Conservation (phyloP, 2,329 filamentous ascomycete genomes). For the Cucurbitaria berberidis region DNA sequence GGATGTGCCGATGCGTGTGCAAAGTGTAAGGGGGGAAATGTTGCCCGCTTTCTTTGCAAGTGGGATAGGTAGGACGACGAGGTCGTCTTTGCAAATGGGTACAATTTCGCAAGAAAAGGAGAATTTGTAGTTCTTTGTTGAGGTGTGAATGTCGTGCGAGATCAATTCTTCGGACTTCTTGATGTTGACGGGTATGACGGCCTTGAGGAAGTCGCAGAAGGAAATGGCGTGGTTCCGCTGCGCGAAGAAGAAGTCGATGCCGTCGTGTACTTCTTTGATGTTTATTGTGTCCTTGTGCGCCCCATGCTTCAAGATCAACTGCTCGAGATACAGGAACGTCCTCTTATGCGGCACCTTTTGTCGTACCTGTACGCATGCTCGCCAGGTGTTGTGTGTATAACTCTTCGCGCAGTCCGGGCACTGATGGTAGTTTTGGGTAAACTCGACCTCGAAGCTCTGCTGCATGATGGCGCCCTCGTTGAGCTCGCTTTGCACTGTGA, state of each 20-base stretch:
- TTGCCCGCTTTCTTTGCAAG: conserved; percentile 87
- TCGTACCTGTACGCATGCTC: conserved; percentile 89
- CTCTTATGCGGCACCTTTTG: conserved; percentile 98
- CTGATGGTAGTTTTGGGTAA: conserved; percentile 88
- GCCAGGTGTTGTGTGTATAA: conserved; percentile 95
- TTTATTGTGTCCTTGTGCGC: conserved; percentile 87
- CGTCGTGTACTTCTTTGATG: conserved; percentile 95
- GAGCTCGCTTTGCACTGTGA: conserved; percentile 83
- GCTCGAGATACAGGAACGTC: conserved; percentile 82
- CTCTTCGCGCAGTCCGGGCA: conserved; percentile 89
- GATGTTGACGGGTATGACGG: conserved; percentile 76
- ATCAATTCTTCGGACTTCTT: conserved; percentile 94
- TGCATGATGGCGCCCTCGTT: conserved; percentile 76
- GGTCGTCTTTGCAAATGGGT: conserved; percentile 95
- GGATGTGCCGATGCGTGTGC: conserved; percentile 85
- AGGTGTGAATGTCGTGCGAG: conserved; percentile 89
- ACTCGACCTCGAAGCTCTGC: conserved; percentile 94
- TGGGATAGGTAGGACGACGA: conserved; percentile 90
- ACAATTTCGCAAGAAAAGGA: conserved; percentile 87
- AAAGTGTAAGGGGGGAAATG: conserved; percentile 84
- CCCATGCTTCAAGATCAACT: conserved; percentile 92
- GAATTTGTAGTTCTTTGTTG: conserved; percentile 92
- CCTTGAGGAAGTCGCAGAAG: conserved; percentile 88
- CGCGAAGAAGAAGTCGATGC: conserved; percentile 94
- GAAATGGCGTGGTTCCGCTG: conserved; percentile 89